Conservation (phyloP, 1,284 basidiomycete genomes). For the Leccinum ponderosum region DNA sequence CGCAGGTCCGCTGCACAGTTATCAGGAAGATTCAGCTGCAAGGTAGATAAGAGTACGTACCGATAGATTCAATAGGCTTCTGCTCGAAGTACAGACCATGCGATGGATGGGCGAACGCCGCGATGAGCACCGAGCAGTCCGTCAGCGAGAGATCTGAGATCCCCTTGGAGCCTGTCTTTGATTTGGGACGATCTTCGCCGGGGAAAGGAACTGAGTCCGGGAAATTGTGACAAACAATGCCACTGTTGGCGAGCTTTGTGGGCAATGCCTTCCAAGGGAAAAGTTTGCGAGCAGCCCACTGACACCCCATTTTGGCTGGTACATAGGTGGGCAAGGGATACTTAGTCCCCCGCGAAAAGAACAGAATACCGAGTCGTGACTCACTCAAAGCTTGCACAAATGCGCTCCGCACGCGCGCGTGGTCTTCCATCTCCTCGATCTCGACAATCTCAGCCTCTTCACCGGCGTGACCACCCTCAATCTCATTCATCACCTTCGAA, state of each 20-base stretch:
- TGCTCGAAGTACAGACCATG: not conserved
- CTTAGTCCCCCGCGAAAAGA: not conserved
- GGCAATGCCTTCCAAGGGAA: not conserved
- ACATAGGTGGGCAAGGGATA: too few relatives aligned
- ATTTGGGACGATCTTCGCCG: not conserved
- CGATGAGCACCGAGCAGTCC: not conserved
- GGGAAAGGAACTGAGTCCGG: not conserved
- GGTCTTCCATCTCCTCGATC: not conserved
- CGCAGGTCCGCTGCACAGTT: not conserved
- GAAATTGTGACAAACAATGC: not conserved
- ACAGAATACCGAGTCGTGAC: not conserved
- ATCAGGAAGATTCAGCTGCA: not conserved
- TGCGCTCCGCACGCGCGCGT: not conserved
- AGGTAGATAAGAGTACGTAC: not conserved
- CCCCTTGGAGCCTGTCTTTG: not conserved
- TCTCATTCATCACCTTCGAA: not conserved
- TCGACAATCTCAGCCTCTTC: not conserved
- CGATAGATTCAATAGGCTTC: not conserved
- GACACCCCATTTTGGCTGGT: not conserved
- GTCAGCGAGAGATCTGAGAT: not conserved
- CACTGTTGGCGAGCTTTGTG: not conserved
- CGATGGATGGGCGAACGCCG: not conserved
- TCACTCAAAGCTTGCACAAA: not conserved
- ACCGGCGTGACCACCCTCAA: not conserved
- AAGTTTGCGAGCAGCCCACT: not conserved